Conservation (phyloP, 1,284 basidiomycete species). For the Clitocybe nebularis region DNA sequence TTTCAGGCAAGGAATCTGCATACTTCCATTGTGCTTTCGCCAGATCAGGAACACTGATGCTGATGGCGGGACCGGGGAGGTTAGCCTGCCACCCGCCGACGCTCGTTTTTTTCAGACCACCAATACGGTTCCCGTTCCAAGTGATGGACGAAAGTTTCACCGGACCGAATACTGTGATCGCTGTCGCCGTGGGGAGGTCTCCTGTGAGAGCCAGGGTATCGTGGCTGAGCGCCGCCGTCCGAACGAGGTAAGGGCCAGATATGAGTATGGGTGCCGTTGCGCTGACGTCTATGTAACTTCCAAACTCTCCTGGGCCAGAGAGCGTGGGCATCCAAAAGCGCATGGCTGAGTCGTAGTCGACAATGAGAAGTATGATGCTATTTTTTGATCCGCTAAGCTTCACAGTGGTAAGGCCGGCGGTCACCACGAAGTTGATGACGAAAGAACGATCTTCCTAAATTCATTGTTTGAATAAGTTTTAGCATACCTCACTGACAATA, state of each 20-base stretch:
- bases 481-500: no score
- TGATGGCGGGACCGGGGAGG: constrained; percentile 1
- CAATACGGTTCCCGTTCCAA: constrained; percentile 19
- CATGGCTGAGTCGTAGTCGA: constrained; percentile 15
- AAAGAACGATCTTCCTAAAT: no score
- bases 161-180: constrained; percentile 30
- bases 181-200: constrained; percentile 22
- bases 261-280: constrained; percentile 41
- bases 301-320: constrained; percentile 11
- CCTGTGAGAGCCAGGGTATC: constrained; percentile 30
- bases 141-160: constrained; percentile 9
- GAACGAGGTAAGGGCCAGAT: constrained; percentile 46
- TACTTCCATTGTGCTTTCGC: constrained; percentile 42
- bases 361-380: constrained; percentile 11
- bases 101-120: neutral
- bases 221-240: constrained; percentile 35
- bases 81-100: constrained; percentile 12
- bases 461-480: no score
- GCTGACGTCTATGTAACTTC: constrained; percentile 18
- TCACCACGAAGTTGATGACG: no score
- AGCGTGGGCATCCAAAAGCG: constrained; percentile 18
- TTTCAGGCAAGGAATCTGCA: constrained; percentile 47
- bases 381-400: constrained; percentile 6
- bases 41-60: constrained; percentile 22
- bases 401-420: constrained; percentile 11